These are phyloP conservation scores for Hericium rajendrae DNA, from an alignment of 768 basidiomycete genomes.

Conservation along the genomic window DNA sequence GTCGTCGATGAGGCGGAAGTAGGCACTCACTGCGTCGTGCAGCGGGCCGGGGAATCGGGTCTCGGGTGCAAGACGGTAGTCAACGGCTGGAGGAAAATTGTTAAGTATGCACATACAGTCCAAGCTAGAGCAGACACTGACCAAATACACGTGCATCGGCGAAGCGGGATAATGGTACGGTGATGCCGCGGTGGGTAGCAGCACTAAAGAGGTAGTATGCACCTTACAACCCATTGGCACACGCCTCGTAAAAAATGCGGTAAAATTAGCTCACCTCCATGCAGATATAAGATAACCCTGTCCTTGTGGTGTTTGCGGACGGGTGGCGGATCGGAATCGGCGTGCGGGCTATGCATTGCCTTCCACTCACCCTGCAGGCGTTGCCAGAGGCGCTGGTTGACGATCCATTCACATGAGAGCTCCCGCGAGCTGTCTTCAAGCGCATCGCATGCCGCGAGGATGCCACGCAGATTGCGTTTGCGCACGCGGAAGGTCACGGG, in stretches of 20 bases:
- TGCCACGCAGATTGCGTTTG: constrained; percentile 63
- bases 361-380: constrained; percentile 77
- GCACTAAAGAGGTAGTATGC: constrained; percentile 92
- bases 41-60: constrained; percentile 87
- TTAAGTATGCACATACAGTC: neutral
- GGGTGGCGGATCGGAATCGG: neutral
- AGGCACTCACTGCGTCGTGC: constrained; percentile 78
- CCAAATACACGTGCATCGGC: constrained; percentile 85
- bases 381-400: constrained; percentile 88
- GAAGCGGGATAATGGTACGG: constrained; percentile 84
- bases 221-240: constrained; percentile 32
- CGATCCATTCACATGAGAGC: constrained; percentile 92
- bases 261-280: constrained; percentile 57
- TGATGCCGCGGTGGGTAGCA: constrained; percentile 81
- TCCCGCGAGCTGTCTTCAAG: constrained; percentile 71
- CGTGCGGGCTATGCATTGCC: constrained; percentile 20
- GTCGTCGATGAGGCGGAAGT: constrained; percentile 80
- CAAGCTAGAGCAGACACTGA: constrained; percentile 22
- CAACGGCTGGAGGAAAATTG: constrained; percentile 48
- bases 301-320: constrained; percentile 43
- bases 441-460: constrained; percentile 66
- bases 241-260: neutral
- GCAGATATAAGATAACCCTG: constrained; percentile 84
- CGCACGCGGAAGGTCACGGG: constrained; percentile 86
- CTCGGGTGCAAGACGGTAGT: constrained; percentile 95